Evolutionary conservation across 2,329 filamentous ascomycete species (phyloP).

Genomic region (Aspergillus costaricaensis): DNA sequence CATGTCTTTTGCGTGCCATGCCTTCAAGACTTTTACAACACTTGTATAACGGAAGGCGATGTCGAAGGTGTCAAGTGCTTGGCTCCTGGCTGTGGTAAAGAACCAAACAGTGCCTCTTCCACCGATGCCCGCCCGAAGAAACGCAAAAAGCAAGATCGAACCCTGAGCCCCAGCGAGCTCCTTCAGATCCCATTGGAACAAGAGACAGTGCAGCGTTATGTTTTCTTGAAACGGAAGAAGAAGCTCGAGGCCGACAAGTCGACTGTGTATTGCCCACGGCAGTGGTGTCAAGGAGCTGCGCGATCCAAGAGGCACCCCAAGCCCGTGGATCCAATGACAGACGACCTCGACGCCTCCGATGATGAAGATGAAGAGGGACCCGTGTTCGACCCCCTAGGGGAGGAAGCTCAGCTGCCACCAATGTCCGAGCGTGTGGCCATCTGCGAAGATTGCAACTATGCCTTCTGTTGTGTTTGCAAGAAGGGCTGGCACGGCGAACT

Average conservation of each 20-base stretch:
- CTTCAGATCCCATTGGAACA: conserved; percentile 72
- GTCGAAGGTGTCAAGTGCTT: conserved; percentile 78
- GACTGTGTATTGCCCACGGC: conserved; percentile 87
- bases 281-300: conserved; percentile 90
- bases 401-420: conserved; percentile 47
- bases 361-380: conserved; percentile 54
- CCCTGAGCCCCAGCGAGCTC: conserved; percentile 80
- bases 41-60: conserved; percentile 82
- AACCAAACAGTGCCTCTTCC: conserved; percentile 42
- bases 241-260: conserved; percentile 88
- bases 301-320: conserved; percentile 73
- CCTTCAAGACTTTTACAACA: conserved; percentile 85
- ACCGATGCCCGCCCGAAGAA: conserved; percentile 39
- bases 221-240: conserved; percentile 87
- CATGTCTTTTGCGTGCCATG: conserved; percentile 93
- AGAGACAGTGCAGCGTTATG: conserved; percentile 78
- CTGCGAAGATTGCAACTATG: conserved; percentile 85
- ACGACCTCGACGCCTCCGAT: conserved; percentile 52
- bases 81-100: conserved; percentile 73
- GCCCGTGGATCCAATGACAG: conserved; percentile 65
- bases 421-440: conserved; percentile 71
- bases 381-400: conserved; percentile 46
- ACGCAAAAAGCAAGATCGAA: conserved; percentile 63
- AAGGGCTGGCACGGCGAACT: conserved; percentile 94
- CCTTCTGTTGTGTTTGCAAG: conserved; percentile 77